Conservation (phyloP, 2,329 filamentous ascomycete species). For the Botrytis byssoidea region DNA sequence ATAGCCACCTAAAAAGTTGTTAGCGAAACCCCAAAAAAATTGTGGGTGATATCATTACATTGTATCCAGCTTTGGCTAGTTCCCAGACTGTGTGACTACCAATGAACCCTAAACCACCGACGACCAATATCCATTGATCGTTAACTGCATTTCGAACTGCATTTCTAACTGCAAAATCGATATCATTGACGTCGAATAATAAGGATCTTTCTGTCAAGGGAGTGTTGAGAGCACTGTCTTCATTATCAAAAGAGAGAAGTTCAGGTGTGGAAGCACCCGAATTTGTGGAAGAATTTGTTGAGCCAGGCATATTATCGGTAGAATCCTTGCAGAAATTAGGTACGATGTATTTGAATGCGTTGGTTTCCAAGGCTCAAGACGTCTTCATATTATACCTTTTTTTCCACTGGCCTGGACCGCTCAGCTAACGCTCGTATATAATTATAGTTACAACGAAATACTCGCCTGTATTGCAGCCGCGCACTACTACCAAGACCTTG, state of each 20-base stretch:
- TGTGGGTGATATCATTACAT: constrained; percentile 28
- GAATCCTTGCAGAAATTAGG: constrained; percentile 21
- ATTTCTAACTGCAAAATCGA: constrained; percentile 25
- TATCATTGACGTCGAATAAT: constrained; percentile 30
- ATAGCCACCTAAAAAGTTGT: constrained; percentile 40
- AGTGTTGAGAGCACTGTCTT: constrained; percentile 28
- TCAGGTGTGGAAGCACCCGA: constrained; percentile 31
- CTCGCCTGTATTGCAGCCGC: background rate
- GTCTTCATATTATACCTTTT: constrained; percentile 20
- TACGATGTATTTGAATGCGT: constrained; percentile 8
- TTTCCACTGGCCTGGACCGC: background rate
- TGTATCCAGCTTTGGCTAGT: constrained; percentile 49
- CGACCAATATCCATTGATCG: constrained; percentile 42
- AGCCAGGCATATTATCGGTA: constrained; percentile 24
- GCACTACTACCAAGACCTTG: constrained; percentile 6
- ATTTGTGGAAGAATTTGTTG: constrained; percentile 28
- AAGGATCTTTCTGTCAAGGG: constrained; percentile 32
- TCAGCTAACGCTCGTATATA: constrained; percentile 19
- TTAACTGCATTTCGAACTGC: constrained; percentile 17
- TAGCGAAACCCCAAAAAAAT: constrained; percentile 3
- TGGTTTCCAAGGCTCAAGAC: constrained; percentile 9
- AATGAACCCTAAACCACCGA: constrained; percentile 49
- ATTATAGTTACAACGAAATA: constrained; percentile 10
- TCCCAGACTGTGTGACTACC: constrained; percentile 51
- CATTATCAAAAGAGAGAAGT: constrained; percentile 26